phyloP scores from a whole-genome alignment of 164 flowering plant species.

The Stephania yunnanensis region DNA sequence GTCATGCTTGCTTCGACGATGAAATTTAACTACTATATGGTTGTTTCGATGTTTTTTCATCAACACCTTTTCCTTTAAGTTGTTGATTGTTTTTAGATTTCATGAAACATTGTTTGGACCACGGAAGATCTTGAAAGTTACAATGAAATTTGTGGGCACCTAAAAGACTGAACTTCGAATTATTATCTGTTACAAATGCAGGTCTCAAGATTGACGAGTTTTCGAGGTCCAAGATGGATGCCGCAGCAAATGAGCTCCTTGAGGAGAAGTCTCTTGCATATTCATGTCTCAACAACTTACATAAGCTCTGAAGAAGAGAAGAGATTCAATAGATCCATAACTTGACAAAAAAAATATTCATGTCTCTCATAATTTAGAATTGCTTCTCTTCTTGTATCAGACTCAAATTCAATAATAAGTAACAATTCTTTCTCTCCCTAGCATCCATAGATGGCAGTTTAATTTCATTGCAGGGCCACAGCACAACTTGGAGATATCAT shows the following conservation, averaged over 20 bases:
- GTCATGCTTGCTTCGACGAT: too few relatives aligned
- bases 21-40: too few relatives aligned
- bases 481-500: neutral
- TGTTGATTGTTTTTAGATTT: neutral
- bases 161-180: neutral
- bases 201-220: conserved; percentile 75
- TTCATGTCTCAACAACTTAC: conserved; percentile 46
- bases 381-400: neutral
- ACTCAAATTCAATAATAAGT: neutral
- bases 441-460: neutral
- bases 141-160: neutral
- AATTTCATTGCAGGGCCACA: neutral
- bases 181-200: conserved; percentile 19
- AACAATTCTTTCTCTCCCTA: too few relatives aligned
- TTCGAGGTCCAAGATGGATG: conserved; percentile 75
- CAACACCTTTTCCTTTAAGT: neutral
- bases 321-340: conserved; percentile 3
- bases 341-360: neutral
- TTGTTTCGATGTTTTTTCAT: too few relatives aligned
- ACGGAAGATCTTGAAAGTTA: neutral
- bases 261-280: conserved; percentile 74
- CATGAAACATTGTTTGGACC: neutral
- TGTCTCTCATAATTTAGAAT: neutral
- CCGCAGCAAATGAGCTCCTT: conserved; percentile 56
- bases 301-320: neutral